phyloP scores from a whole-genome alignment of 164 flowering plant species.

The Hamamelis virginiana region DNA sequence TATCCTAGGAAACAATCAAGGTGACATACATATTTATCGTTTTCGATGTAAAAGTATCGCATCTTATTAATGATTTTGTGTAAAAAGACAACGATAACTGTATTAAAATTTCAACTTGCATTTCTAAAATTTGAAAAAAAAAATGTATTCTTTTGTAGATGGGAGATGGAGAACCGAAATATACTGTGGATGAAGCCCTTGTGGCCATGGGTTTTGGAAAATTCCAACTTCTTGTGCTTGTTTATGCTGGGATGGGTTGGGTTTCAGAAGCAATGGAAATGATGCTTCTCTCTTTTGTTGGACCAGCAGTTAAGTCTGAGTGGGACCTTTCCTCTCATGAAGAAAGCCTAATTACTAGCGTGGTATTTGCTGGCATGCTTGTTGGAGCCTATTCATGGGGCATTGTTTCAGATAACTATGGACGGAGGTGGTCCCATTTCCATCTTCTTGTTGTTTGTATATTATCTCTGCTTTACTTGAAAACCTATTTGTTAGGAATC shows the following conservation, averaged over 20 bases:
- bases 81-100: no score
- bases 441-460: not conserved
- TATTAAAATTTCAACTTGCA: not conserved
- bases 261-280: slow-evolving; percentile 93
- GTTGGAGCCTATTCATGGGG: slow-evolving; percentile 93
- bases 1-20: no score
- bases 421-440: slow-evolving; percentile 54
- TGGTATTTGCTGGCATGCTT: slow-evolving; percentile 90
- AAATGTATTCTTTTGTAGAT: slow-evolving; percentile 29
- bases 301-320: slow-evolving; percentile 71
- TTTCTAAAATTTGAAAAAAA: not conserved
- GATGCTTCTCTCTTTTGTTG: slow-evolving; percentile 92
- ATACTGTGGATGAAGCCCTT: slow-evolving; percentile 87
- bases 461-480: not conserved
- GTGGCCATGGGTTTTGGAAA: slow-evolving; percentile 73
- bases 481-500: not conserved
- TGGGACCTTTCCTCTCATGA: slow-evolving; percentile 77
- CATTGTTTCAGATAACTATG: slow-evolving; percentile 71
- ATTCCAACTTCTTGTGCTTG: slow-evolving; percentile 68
- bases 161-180: slow-evolving; percentile 37
- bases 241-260: slow-evolving; percentile 87
- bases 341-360: slow-evolving; percentile 75
- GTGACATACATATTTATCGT: no score
- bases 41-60: no score
- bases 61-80: no score